Conservation (phyloP, 805 yeast species). For the Barnettozyma salicaria region DNA sequence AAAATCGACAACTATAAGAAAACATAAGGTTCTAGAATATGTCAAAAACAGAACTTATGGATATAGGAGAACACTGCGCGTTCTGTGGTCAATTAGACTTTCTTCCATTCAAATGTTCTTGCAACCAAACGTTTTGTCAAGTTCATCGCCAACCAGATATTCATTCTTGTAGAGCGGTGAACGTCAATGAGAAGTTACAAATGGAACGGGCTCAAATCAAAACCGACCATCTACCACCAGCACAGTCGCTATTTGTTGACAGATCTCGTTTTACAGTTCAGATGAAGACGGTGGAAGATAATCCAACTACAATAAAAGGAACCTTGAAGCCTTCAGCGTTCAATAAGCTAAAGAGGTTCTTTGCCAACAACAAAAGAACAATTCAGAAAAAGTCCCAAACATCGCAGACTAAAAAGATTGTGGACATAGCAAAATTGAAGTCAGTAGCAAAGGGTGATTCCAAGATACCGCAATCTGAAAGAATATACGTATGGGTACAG, state of each 20-base stretch:
- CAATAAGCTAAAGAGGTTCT: slow-evolving; percentile 18
- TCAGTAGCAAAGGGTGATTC: slow-evolving; percentile 23
- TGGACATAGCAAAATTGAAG: slow-evolving; percentile 19
- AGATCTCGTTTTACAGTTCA: slow-evolving; percentile 17
- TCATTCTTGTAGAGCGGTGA: slow-evolving; percentile 18
- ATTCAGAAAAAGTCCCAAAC: slow-evolving; percentile 5
- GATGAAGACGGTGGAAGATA: slow-evolving; percentile 17
- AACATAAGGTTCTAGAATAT: too few species aligned
- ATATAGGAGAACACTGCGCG: slow-evolving; percentile 27
- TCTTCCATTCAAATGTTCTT: slow-evolving; percentile 26
- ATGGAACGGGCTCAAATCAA: slow-evolving; percentile 7
- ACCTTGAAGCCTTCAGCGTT: slow-evolving; percentile 15
- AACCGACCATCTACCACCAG: slow-evolving; percentile 22
- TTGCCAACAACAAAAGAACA: slow-evolving; percentile 9
- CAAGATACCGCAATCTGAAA: slow-evolving; percentile 15
- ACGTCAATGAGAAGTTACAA: background rate
- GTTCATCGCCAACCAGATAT: slow-evolving; percentile 23
- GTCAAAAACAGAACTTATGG: slow-evolving; percentile 27
- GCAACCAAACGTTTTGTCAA: slow-evolving; percentile 20
- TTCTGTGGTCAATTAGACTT: slow-evolving; percentile 28
- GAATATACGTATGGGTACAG: slow-evolving; percentile 22
- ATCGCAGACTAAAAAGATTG: slow-evolving; percentile 19
- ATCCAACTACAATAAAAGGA: slow-evolving; percentile 14
- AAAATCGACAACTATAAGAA: too few species aligned
- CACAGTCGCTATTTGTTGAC: slow-evolving; percentile 24